Evolutionary conservation across 2,329 filamentous ascomycete genomes (phyloP), one percentile per base, ranked within the genome.

Genomic region (Rhinocladiella similis): DNA sequence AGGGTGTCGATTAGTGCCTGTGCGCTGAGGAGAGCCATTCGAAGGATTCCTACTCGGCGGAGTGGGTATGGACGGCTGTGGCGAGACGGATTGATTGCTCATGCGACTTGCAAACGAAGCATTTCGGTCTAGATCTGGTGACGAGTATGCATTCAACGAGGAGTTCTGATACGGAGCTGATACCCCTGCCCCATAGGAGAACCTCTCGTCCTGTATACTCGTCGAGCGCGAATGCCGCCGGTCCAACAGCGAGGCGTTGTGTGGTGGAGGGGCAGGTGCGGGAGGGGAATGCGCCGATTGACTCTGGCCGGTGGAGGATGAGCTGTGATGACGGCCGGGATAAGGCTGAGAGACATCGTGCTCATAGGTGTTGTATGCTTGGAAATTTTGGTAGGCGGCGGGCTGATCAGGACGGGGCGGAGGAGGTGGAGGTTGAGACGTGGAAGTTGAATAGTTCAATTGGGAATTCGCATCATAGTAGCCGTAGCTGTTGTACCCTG

Each of bases 1-100:
- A 6, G 80, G 82, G 68, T 86, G 82, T 52, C 82, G 78, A 19
- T 76, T 79, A 6, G 82, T 83, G 60, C 80, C 77, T 1, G 75
- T 77, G 61, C 80, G 74, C 53, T 78, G 75, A 14, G 79, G 79
- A 1, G 76, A 77, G 58, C 80, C 72, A 22, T 75, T 75, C 1
- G 78, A 75, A 25, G 72, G 73, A n/a, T 80, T 79, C 36, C 80
- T 78, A 42, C 77, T 75, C 10, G 81, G 77, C 3, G 82, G 80
- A 1, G 72, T 71, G 64, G 77, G 65, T 63, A 78, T 57, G 65
- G 77, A 65, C 63, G 75, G 69, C 13, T 69, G 70, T 19, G 72
- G 65, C 12, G 68, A 67, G 6, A 67, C 56, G 27, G 72, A 69
- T 13, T 66, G 66, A 47, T 66, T 69, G 69, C 16, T 65, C 20